Base-by-base conservation (phyloP, 2,329 filamentous ascomycete species). In the Exophiala sp. region DNA sequence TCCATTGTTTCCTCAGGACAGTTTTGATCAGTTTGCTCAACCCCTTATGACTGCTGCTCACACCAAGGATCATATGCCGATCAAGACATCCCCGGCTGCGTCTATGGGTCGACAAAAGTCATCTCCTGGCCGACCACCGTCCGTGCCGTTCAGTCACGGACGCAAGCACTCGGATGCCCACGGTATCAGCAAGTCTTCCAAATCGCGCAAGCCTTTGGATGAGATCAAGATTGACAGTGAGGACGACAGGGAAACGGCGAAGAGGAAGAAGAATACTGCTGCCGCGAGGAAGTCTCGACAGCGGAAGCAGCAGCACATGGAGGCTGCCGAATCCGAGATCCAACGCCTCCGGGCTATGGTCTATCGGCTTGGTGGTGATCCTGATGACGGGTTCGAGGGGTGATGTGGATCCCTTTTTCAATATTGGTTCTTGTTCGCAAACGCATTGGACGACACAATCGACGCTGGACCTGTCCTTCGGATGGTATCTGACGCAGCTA, bases 251-350 rank as follows among this genome's bases (percentile, higher is more conserved):
- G 71, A 87, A n/a, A 88, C 88, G 20, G 82, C 92, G 79, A 95
- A 95, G 83, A 86, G 90, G 69, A 90, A 90, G 47, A 86, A 89
- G 65, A 95, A 95, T 71, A 94, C 89, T 36, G 81, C 92, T 69
- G 90, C 90, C 18, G 90, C 90, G 65, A 88, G 90, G 65, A 95
- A 95, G 75, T 94, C 89, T 58, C 84, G 90, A 48, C 86, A 90
- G 68, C 85, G 89, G 62, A 94, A 94, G 76, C 85, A 88, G 55
- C 78, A 85, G 67, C 81, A 85, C 64, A 77, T 91, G 54, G 84
- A 89, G 56, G 83, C 86, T 52, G 76, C 94, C 24, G 86, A 91
- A 73, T 47, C 56, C 14, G 62, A 64, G 47, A 63, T 63, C 32
- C 40, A 53, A 18, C 57, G 62, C 8, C 56, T 64, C 14, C 44